Base-by-base conservation (phyloP, 805 yeast genomes). In the Cyberlindnera suaveolens region DNA sequence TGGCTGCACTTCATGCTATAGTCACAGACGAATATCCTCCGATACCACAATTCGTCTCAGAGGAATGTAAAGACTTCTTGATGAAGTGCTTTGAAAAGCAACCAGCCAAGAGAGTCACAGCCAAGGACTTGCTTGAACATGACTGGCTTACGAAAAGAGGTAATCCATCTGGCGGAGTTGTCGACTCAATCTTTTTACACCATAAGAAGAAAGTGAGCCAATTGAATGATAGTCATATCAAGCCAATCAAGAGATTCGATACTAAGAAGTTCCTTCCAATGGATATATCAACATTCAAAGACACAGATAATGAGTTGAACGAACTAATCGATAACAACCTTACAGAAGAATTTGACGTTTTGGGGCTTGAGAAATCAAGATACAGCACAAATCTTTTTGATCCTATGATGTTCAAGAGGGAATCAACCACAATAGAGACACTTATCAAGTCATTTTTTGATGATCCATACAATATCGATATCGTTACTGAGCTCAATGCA, bases 1-100 rank as follows among this genome's bases (percentile, higher is more conserved):
- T 85, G 80, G 83, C 87, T 1, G 87, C 93, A 0, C 67, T 87
- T 45, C 95, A 84, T 65, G 89, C 93, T 0, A 83, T 87, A 40
- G 95, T 87, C 0, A 77, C 82, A 6, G 87, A 85, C 40, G 83
- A 78, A 15, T 72, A 73, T 43, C 88, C 91, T 2, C 80, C 82
- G 1, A 62, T 85, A 17, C 95, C 95, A 0, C 68, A 69, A 8
- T 62, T 67, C 3, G 57, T 75, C 5, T 62, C 78, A 0, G 54
- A 67, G 0, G 31, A 62, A 47, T 70, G 71, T 7, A 67, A 69
- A 33, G 86, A 83, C 49, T 81, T 87, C 49, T 61, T 85, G 11
- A 52, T 70, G 40, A 77, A 75, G 47, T 87, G 96, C 56, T 82
- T 86, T 51, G 82, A 80, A 50, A 80, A 80, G 53, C 81, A 82